Conservation (phyloP, 306 rosid genomes). For the Betula pendula region DNA sequence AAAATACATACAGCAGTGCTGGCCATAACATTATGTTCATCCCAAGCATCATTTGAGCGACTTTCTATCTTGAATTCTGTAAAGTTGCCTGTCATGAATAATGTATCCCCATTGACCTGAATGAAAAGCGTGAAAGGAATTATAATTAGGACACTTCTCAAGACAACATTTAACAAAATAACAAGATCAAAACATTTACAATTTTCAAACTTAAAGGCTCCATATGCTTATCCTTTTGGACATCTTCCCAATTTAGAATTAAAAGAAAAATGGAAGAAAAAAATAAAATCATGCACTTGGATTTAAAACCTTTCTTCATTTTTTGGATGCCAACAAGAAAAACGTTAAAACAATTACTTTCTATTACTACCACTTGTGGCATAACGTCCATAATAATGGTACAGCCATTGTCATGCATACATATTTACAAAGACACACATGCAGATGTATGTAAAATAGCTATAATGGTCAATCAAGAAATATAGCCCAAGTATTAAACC, state of each 20-base stretch:
- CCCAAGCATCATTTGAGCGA: slow-evolving; percentile 65
- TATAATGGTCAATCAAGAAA: background rate
- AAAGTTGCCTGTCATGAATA: slow-evolving; percentile 90
- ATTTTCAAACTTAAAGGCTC: background rate
- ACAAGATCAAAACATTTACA: background rate
- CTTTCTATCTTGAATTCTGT: slow-evolving; percentile 87
- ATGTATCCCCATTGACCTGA: slow-evolving; percentile 95
- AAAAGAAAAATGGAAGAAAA: background rate
- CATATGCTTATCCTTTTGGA: background rate
- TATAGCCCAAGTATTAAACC: background rate
- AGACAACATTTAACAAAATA: background rate
- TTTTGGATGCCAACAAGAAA: too few relatives aligned
- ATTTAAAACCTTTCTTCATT: too few relatives aligned
- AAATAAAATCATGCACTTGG: background rate
- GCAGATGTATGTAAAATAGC: background rate
- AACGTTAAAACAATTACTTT: too few relatives aligned
- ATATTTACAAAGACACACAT: background rate
- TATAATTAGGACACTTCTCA: background rate
- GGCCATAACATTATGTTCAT: slow-evolving; percentile 71
- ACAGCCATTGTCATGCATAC: background rate
- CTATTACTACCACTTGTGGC: too few relatives aligned
- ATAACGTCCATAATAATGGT: background rate
- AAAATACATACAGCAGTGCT: slow-evolving; percentile 81
- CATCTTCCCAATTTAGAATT: background rate
- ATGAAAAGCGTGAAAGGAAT: slow-evolving; percentile 15